These are phyloP conservation scores for Tylopilus plumbeoviolaceoides DNA, from an alignment of 768 basidiomycete species.

Conservation along the genomic window DNA sequence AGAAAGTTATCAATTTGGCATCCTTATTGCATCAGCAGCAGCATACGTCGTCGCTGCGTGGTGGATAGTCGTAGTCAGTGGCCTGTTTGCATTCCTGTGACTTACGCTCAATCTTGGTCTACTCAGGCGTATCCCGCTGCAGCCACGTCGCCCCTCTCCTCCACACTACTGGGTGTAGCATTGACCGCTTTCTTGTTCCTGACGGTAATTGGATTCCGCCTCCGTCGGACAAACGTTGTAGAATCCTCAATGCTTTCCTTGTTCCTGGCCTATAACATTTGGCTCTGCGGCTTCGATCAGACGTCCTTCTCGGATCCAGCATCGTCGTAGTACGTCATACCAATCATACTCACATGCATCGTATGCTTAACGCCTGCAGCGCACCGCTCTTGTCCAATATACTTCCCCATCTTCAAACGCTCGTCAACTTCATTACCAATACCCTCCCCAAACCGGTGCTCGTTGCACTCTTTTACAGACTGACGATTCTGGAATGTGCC, in stretches of 20 bases:
- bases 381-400: conserved; percentile 76
- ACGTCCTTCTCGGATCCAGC: conserved; percentile 68
- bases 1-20: conserved; percentile 71
- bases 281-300: conserved; percentile 82
- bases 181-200: conserved; percentile 87
- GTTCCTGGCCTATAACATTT: conserved; percentile 87
- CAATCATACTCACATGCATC: background rate
- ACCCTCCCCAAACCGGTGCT: conserved; percentile 84
- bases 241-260: conserved; percentile 86
- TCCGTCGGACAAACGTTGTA: conserved; percentile 87
- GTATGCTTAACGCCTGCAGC: conserved; percentile 35
- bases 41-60: conserved; percentile 80
- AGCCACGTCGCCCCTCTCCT: conserved; percentile 79
- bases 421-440: conserved; percentile 78
- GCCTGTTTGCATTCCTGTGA: background rate
- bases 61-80: conserved; percentile 79
- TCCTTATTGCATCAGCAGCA: conserved; percentile 72
- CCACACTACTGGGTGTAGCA: conserved; percentile 84
- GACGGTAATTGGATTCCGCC: conserved; percentile 84
- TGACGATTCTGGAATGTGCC: conserved; percentile 77
- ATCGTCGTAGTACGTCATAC: conserved; percentile 64
- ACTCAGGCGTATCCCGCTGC: conserved; percentile 75
- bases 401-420: conserved; percentile 73
- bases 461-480: conserved; percentile 72
- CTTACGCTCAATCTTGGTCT: conserved; percentile 9